These are phyloP conservation scores for Colletotrichum spinosum DNA, from an alignment of 2,329 filamentous ascomycete species.

Conservation along the genomic window DNA sequence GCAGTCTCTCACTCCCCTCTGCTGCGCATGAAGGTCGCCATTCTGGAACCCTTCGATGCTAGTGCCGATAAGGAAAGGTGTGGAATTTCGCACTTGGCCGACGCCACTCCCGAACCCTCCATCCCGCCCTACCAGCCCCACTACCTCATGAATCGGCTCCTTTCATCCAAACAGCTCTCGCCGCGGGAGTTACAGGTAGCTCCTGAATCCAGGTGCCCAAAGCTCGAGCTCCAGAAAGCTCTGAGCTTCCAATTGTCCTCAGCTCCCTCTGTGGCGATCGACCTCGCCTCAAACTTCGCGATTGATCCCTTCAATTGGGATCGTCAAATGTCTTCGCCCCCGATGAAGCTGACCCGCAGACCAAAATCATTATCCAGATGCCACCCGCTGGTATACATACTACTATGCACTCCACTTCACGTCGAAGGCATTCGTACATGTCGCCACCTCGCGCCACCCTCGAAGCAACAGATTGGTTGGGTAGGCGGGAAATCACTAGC, in stretches of 20 bases:
- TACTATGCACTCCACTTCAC: neutral
- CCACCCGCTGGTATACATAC: neutral
- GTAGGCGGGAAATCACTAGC: too few species aligned
- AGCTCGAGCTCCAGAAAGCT: constrained; percentile 13
- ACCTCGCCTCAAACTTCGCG: too few species aligned
- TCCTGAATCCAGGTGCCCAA: constrained; percentile 10
- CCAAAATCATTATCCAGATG: neutral
- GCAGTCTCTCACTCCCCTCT: neutral
- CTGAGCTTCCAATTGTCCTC: neutral
- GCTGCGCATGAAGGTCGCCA: constrained; percentile 5
- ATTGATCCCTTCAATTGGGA: too few species aligned
- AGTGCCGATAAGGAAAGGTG: constrained; percentile 12
- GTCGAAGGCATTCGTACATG: too few species aligned
- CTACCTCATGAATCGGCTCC: neutral
- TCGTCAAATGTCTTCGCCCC: too few species aligned
- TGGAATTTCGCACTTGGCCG: constrained; percentile 15
- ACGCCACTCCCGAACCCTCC: constrained; percentile 28
- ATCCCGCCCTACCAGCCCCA: constrained; percentile 20
- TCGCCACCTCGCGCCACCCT: too few species aligned
- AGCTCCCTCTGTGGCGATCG: too few species aligned
- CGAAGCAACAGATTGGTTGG: too few species aligned
- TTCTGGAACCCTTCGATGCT: constrained; percentile 33
- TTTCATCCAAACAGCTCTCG: constrained; percentile 16
- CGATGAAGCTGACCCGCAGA: neutral
- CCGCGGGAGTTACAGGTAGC: constrained; percentile 22